Evolutionary conservation across 2,329 filamentous ascomycete species (phyloP), one percentile per base, ranked within the genome.

Genomic region (Stemphylium lycopersici): DNA sequence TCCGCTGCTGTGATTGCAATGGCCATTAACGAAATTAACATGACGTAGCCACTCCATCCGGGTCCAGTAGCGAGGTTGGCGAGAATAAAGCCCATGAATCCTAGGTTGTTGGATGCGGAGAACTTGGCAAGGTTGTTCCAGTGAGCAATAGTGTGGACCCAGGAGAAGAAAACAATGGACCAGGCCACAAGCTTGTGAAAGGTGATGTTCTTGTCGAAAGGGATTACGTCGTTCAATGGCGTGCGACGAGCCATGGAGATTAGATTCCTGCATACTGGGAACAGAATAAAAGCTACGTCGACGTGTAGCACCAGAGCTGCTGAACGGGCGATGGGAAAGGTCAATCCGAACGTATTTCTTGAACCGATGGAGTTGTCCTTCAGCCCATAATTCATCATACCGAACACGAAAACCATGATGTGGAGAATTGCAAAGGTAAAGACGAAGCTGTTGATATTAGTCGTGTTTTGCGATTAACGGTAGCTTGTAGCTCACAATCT

Each of bases 151-250:
- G 89, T 93, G 77, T 95, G 91, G 1, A 93, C 84, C 88, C 89
- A 92, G 11, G 90, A 90, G 76, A 90, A 96, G 78, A 93, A 91
- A 62, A 95, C 87, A 67, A 96, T 92, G 20, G 90, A 92, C 90
- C 90, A 95, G 5, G 89, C 90, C 22, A 90, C 90, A 43, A 83
- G 86, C 77, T 91, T 93, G 79, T 95, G 90, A 77, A 95, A 93
- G 39, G 89, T 90, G 73, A 93, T 92, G 78, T 93, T 92, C 81
- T 92, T 93, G 79, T 92, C 90, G 76, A 95, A 92, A 65, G 91
- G 90, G 63, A 96, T 89, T 70, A 95, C 90, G 63, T 90, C 90
- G 74, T 93, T 93, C 52, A 95, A 81, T 6, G 90, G 89, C 6
- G 90, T 95, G 71, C 91, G 89, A 58, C 90, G 85, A 47, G 88